phyloP scores from a whole-genome alignment of 2,329 filamentous ascomycete genomes.

The Camillea tinctor region DNA sequence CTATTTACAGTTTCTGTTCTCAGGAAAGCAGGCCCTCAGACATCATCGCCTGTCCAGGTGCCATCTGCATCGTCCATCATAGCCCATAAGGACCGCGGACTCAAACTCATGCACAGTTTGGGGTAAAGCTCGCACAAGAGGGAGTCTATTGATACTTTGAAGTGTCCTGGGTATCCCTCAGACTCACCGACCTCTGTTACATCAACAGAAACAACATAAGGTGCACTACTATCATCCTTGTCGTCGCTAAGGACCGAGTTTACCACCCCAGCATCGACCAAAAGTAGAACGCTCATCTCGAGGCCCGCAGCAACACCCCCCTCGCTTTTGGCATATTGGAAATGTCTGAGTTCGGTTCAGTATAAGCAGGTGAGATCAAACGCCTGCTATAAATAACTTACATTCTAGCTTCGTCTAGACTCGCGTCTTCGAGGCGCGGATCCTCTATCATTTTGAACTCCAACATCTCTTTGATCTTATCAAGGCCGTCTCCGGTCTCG shows the following conservation, averaged over 20 bases:
- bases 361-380: neutral
- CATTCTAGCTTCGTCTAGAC: neutral
- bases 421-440: neutral
- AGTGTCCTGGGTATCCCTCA: neutral
- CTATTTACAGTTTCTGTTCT: too few species aligned
- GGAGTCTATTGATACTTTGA: constrained; percentile 1
- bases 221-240: neutral
- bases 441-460: constrained; percentile 4
- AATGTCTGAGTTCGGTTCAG: constrained; percentile 1
- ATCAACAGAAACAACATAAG: neutral
- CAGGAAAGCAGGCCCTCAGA: neutral
- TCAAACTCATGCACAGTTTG: neutral
- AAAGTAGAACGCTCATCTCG: neutral
- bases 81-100: neutral
- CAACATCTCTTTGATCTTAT: neutral
- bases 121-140: constrained; percentile 1
- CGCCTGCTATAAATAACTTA: neutral
- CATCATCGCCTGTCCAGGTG: constrained; percentile 1
- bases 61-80: neutral
- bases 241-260: neutral
- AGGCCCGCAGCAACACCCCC: neutral
- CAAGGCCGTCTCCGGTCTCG: neutral
- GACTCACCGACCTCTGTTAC: neutral
- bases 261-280: neutral
- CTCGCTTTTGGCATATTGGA: neutral